Evolutionary conservation across 345 rosid species (phyloP).

Genomic region (Conringia planisiliqua): DNA sequence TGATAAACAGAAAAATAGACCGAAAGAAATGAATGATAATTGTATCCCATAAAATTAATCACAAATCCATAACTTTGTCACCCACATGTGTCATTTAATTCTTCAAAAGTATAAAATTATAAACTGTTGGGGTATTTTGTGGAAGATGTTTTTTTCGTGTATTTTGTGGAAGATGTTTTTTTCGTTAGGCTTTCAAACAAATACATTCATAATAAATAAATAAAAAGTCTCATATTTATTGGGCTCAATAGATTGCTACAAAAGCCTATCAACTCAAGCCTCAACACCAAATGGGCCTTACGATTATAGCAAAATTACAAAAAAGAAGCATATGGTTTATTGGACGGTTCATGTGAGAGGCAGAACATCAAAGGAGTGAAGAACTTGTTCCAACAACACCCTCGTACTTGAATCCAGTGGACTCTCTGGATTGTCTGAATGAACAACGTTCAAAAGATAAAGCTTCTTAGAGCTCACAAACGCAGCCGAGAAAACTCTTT

Average conservation of each 20-base stretch:
- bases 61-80: not conserved
- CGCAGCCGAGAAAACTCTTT: slow-evolving; percentile 80
- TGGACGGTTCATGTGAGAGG: slow-evolving; percentile 1
- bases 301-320: not conserved
- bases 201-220: not conserved
- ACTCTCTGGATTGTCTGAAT: slow-evolving; percentile 69
- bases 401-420: slow-evolving; percentile 66
- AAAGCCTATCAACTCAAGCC: not conserved
- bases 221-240: not conserved
- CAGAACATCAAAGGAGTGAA: slow-evolving; percentile 66
- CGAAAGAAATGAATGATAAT: slow-evolving; percentile 10
- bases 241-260: not conserved
- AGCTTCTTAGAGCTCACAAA: slow-evolving; percentile 78
- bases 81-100: slow-evolving; percentile 1
- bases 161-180: not conserved
- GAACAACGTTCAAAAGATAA: slow-evolving; percentile 64
- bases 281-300: not conserved
- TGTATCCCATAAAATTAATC: not conserved
- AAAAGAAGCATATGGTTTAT: not conserved
- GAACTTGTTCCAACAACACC: slow-evolving; percentile 59
- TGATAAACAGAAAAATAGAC: slow-evolving; percentile 17
- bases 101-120: not conserved
- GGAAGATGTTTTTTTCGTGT: not conserved
- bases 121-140: not conserved
- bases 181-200: not conserved